These are phyloP conservation scores for Aspergillus sclerotialis DNA, from an alignment of 2,329 filamentous ascomycete species.

Conservation along the genomic window DNA sequence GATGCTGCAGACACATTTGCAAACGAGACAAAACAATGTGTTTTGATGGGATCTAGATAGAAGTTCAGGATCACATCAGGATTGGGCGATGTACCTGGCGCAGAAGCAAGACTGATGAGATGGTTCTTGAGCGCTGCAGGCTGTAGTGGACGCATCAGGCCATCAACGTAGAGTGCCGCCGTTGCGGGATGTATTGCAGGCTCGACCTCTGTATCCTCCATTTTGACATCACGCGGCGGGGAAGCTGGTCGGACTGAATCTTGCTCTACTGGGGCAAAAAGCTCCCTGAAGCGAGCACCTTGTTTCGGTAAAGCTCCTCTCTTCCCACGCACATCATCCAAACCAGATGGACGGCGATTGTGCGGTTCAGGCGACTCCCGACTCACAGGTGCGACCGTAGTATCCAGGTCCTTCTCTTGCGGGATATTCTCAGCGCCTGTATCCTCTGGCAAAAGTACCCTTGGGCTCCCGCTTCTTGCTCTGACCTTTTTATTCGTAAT, in stretches of 20 bases:
- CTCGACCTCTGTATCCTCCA: conserved; percentile 35
- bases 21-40: conserved; percentile 79
- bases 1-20: conserved; percentile 62
- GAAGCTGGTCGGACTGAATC: conserved; percentile 19
- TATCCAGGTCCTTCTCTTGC: conserved; percentile 6
- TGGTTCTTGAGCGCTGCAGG: conserved; percentile 60
- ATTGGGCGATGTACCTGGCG: conserved; percentile 45
- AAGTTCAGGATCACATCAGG: conserved; percentile 58
- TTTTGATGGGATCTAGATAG: conserved; percentile 77
- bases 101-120: conserved; percentile 60
- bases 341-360: conserved; percentile 2
- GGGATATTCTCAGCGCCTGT: conserved; percentile 6
- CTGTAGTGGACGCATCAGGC: conserved; percentile 82
- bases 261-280: conserved; percentile 32
- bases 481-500: conserved; percentile 51
- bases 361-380: background rate
- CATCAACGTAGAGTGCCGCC: conserved; percentile 75
- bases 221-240: conserved; percentile 17
- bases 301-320: conserved; percentile 21
- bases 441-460: conserved; percentile 25
- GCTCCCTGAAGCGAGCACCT: conserved; percentile 44
- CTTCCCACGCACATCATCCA: conserved; percentile 7
- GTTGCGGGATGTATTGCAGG: conserved; percentile 67
- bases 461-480: conserved; percentile 36
- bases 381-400: conserved; percentile 3